A percentile compares a stretch with the other conserved stretches of the same genome.
Evolutionary conservation across 1,139 yeast species (phyloP).

Genomic region (Eremothecium cymbalariae): DNA sequence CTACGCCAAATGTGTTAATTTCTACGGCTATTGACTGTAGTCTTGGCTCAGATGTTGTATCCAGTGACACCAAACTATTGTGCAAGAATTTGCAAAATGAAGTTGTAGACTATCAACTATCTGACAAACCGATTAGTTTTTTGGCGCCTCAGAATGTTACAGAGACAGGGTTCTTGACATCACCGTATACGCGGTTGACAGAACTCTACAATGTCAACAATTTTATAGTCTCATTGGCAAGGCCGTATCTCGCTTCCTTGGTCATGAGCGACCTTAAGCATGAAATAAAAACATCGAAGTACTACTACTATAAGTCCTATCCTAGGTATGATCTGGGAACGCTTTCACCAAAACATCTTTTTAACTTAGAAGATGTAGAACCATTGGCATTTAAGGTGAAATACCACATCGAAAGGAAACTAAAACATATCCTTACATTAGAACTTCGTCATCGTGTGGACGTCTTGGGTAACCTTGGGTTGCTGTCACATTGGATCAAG

Average conservation of each 20-base stretch:
- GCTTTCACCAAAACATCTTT: constrained; percentile 18
- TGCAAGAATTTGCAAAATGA: constrained; percentile 62
- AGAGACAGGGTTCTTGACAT: constrained; percentile 36
- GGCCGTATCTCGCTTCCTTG: constrained; percentile 89
- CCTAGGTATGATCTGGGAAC: constrained; percentile 16
- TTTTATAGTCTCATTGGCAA: constrained; percentile 78
- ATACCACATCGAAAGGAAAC: constrained; percentile 34
- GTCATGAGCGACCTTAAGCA: constrained; percentile 77
- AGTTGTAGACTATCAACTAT: constrained; percentile 37
- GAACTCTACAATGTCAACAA: constrained; percentile 92
- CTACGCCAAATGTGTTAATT: constrained; percentile 89
- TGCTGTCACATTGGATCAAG: constrained; percentile 62
- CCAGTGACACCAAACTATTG: constrained; percentile 53
- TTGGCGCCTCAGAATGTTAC: constrained; percentile 40
- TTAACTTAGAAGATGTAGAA: constrained; percentile 35
- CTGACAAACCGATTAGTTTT: constrained; percentile 29
- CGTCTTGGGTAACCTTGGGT: constrained; percentile 69
- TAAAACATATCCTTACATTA: constrained; percentile 38
- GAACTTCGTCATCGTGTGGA: constrained; percentile 82
- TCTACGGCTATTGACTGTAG: constrained; percentile 66
- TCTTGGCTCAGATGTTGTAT: constrained; percentile 55
- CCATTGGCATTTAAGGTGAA: constrained; percentile 40
- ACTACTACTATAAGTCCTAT: constrained; percentile 31
- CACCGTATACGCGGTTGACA: constrained; percentile 80
- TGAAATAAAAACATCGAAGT: constrained; percentile 34